Evolutionary conservation across 495 filamentous ascomycete species (phyloP).

Genomic region (Trypethelium eluteriae): DNA sequence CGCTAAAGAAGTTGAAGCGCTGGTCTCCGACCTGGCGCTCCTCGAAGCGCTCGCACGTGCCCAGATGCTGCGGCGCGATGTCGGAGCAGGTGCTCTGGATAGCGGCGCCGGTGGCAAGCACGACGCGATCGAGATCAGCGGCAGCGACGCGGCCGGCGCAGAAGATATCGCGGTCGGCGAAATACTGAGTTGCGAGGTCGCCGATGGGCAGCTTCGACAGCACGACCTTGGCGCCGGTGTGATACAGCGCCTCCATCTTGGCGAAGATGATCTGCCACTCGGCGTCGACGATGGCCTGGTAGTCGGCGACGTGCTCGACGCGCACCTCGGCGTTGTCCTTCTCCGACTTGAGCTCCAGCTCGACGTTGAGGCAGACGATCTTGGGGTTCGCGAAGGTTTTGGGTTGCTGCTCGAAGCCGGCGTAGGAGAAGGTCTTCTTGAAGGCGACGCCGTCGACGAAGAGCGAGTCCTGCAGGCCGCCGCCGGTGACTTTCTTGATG

Average conservation of each 20-base stretch:
- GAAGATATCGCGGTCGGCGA: constrained; percentile 97
- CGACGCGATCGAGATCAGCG: constrained; percentile 93
- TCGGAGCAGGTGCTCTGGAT: constrained; percentile 96
- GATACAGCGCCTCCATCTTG: constrained; percentile 89
- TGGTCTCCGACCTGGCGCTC: constrained; percentile 96
- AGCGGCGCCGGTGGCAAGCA: constrained; percentile 84
- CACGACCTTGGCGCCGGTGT: constrained; percentile 92
- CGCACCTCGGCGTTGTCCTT: constrained; percentile 98
- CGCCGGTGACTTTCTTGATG: constrained; percentile 94
- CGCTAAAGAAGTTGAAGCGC: constrained; percentile 96
- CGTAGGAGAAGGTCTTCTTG: constrained; percentile 99
- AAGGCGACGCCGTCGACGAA: constrained; percentile 98
- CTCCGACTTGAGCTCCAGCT: constrained; percentile 94
- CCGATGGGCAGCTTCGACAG: constrained; percentile 96
- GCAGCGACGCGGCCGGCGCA: constrained; percentile 89
- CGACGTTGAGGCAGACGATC: constrained; percentile 94
- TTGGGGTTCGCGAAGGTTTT: constrained; percentile 89
- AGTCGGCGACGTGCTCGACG: constrained; percentile 97
- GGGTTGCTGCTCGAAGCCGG: constrained; percentile 97
- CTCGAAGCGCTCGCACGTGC: constrained; percentile 83
- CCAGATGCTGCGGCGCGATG: constrained; percentile 80
- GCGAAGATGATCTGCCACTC: constrained; percentile 99
- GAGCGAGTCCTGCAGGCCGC: constrained; percentile 90
- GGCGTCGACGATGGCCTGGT: constrained; percentile 97
- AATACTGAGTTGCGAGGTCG: constrained; percentile 94